Evolutionary conservation across 2,329 filamentous ascomycete genomes (phyloP).

Genomic region (Nigrospora sphaerica): DNA sequence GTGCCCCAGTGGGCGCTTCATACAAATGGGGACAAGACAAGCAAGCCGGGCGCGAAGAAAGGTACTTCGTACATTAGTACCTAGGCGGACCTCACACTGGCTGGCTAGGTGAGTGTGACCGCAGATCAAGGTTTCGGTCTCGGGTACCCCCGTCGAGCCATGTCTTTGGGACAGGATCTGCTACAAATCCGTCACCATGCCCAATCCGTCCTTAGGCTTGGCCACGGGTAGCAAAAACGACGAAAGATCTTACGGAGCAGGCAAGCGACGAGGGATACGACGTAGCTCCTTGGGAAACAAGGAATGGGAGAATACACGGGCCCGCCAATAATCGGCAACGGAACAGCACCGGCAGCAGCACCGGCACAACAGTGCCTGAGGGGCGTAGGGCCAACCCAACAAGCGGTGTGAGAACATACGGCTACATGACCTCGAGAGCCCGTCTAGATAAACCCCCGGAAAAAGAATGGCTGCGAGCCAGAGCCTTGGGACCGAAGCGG

Average conservation of each 20-base stretch:
- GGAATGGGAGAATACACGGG: background rate
- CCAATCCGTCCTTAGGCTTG: slow-evolving; percentile 1
- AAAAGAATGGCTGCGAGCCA: slow-evolving; percentile 20
- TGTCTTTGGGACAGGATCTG: slow-evolving; percentile 2
- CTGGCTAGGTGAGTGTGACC: no score
- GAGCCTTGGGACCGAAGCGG: slow-evolving; percentile 17
- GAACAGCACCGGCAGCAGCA: no score
- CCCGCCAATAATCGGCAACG: no score
- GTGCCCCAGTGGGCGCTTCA: no score
- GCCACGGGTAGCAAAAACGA: background rate
- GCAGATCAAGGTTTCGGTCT: slow-evolving; percentile 1
- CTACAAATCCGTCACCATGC: slow-evolving; percentile 1
- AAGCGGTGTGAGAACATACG: slow-evolving; percentile 7
- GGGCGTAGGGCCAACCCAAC: background rate
- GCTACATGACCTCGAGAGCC: slow-evolving; percentile 10
- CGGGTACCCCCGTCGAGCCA: slow-evolving; percentile 5
- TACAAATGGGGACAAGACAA: no score
- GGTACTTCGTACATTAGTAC: no score
- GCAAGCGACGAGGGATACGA: background rate
- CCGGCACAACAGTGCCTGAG: background rate
- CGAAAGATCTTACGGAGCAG: background rate
- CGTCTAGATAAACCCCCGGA: slow-evolving; percentile 11
- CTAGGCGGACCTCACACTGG: no score
- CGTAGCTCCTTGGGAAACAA: background rate
- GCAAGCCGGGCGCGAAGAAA: no score